Evolutionary conservation across 768 basidiomycete genomes (phyloP).

Genomic region (Coprinopsis strossmayeri): DNA sequence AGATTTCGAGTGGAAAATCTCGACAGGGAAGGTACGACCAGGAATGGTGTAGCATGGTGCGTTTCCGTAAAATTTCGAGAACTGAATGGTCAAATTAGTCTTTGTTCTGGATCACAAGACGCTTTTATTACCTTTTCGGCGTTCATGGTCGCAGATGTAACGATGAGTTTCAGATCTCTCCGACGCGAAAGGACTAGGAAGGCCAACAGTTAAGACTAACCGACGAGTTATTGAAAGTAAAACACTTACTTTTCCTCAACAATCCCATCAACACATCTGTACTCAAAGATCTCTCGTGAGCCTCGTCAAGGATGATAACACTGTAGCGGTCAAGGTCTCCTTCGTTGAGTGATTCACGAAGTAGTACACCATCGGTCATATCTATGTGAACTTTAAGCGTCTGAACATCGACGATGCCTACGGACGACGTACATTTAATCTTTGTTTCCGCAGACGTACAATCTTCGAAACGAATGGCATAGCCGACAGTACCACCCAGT

Average conservation of each 20-base stretch:
- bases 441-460: constrained; percentile 91
- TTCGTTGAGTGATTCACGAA: constrained; percentile 97
- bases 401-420: too few species aligned
- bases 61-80: constrained; percentile 92
- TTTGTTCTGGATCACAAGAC: background rate
- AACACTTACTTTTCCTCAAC: constrained; percentile 74
- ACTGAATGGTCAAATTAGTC: constrained; percentile 38
- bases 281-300: constrained; percentile 94
- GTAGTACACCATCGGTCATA: constrained; percentile 98
- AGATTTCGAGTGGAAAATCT: constrained; percentile 92
- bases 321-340: constrained; percentile 97
- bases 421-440: constrained; percentile 79
- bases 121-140: constrained; percentile 75
- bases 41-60: constrained; percentile 92
- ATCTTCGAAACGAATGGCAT: constrained; percentile 98
- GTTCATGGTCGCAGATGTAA: constrained; percentile 99
- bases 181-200: constrained; percentile 73
- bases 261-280: constrained; percentile 99
- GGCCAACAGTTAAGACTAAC: constrained; percentile 2
- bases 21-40: constrained; percentile 93
- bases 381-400: too few species aligned
- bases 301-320: constrained; percentile 97
- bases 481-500: constrained; percentile 87
- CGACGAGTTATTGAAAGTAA: background rate
- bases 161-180: constrained; percentile 91